Evolutionary conservation across 495 filamentous ascomycete species (phyloP).

Genomic region (Durotheca rogersii): DNA sequence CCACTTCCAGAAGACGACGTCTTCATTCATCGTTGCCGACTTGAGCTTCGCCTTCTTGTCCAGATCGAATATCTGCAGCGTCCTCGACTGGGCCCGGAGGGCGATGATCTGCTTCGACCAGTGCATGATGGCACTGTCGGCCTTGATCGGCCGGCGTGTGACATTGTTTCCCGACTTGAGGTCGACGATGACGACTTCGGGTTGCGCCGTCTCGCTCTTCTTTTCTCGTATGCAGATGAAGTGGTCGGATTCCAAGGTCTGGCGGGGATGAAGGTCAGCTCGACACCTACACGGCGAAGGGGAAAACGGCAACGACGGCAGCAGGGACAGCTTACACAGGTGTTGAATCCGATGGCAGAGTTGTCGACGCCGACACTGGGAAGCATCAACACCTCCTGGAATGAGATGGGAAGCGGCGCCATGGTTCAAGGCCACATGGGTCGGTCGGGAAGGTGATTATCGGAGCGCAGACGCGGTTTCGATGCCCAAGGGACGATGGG

Average conservation of each 20-base stretch:
- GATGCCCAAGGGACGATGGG: slow-evolving; percentile 11
- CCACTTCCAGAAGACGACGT: slow-evolving; percentile 99
- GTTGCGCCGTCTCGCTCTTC: slow-evolving; percentile 71
- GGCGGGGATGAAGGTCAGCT: slow-evolving; percentile 28
- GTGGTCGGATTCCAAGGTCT: slow-evolving; percentile 97
- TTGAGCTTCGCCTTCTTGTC: slow-evolving; percentile 88
- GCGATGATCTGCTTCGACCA: slow-evolving; percentile 95
- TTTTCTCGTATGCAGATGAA: slow-evolving; percentile 96
- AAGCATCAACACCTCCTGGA: slow-evolving; percentile 90
- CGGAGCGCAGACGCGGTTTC: slow-evolving; percentile 19
- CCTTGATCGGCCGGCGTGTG: slow-evolving; percentile 93
- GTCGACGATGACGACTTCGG: slow-evolving; percentile 95
- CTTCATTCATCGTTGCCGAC: slow-evolving; percentile 91
- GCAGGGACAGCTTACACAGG: slow-evolving; percentile 69
- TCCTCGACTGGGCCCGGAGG: slow-evolving; percentile 85
- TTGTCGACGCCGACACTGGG: slow-evolving; percentile 76
- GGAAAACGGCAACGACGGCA: slow-evolving; percentile 4
- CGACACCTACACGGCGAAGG: slow-evolving; percentile 4
- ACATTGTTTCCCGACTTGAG: slow-evolving; percentile 93
- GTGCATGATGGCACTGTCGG: slow-evolving; percentile 99
- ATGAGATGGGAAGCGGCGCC: slow-evolving; percentile 79
- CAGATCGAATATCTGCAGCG: slow-evolving; percentile 97
- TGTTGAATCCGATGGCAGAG: slow-evolving; percentile 91
- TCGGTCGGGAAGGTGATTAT: slow-evolving; percentile 14
- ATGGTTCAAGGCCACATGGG: slow-evolving; percentile 42